Conservation (phyloP, 371 early-diverging fungal species). For the Coemansia sp. region DNA sequence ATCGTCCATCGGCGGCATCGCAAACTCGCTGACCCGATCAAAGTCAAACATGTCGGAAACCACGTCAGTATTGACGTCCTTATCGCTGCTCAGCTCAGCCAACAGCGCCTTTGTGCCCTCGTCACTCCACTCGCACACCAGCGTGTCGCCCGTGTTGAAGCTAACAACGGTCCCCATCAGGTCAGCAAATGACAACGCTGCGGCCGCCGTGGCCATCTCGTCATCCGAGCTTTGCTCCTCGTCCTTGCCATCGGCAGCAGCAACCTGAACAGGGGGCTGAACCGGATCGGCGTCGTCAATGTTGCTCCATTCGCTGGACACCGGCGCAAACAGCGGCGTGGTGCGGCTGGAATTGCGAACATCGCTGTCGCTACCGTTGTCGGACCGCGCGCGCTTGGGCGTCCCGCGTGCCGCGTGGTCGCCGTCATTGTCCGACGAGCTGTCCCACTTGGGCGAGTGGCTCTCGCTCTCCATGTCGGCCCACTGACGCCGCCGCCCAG, state of each 20-base stretch:
- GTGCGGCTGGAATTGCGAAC: background rate
- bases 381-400: constrained; percentile 40
- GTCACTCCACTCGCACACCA: constrained; percentile 44
- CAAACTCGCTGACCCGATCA: constrained; percentile 18
- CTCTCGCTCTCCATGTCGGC: constrained; percentile 6
- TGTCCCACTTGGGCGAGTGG: constrained; percentile 16
- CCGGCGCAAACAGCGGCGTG: constrained; percentile 6
- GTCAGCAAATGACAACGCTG: constrained; percentile 23
- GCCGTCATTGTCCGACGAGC: constrained; percentile 20
- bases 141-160: constrained; percentile 45
- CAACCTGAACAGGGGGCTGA: background rate
- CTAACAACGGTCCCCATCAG: constrained; percentile 14
- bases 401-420: constrained; percentile 13
- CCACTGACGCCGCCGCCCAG: constrained; percentile 16
- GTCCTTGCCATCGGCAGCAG: background rate
- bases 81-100: constrained; percentile 10
- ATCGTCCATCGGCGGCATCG: constrained; percentile 44
- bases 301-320: background rate
- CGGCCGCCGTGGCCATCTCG: constrained; percentile 19
- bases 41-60: constrained; percentile 34
- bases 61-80: background rate
- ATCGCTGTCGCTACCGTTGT: constrained; percentile 33
- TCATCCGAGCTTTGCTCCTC: constrained; percentile 11
- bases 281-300: background rate
- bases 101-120: constrained; percentile 30